Base-by-base conservation (phyloP, 768 basidiomycete species). In the Tylopilus intermedius region DNA sequence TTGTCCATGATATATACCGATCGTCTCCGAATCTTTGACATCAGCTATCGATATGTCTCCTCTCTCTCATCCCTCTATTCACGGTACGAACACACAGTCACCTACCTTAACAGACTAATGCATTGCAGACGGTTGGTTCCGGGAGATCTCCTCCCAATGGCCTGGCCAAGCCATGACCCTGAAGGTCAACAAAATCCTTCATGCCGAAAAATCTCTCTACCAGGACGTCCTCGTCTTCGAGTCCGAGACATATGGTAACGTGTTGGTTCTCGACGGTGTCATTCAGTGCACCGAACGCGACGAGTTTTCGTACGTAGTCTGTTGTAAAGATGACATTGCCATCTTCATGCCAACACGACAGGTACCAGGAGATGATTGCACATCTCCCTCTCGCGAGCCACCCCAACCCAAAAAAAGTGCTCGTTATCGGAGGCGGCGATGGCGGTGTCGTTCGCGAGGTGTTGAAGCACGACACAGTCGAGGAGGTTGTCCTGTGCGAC, bases 341-440 rank as follows among this genome's bases (percentile, higher is more conserved):
- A 7, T n/a, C 3, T 8, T 38, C 37, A 38, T 38, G n/a, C 8
- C 15, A 38, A 6, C 37, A 2, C 37, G 37, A 38, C 37, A 38
- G 37, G 15, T 38, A 38, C 37, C 37, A 38, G 37, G 37, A 99
- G 75, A 96, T 98, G 95, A 98, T 99, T 64, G 80, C 95, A 5
- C 95, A 98, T 73, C 74, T 99, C 49, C 96, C 96, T n/a, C 79
- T 98, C 57, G 86, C 91, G 11, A 92, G 86, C 55, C 96, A 99
- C 72, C 95, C 96, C 22, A 89, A 96, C 76, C 96, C 95, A 0
- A 88, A 90, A 72, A 85, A 87, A 63, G 95, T 98, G 15, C 84
- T 99, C 32, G 96, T 99, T 53, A 94, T 99, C 55, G 96, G 96
- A 45, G 96, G 95, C 46, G 96, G 96, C 27, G 96, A 99, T 69